Evolutionary conservation across 2,329 filamentous ascomycete genomes (phyloP), one percentile per base, ranked within the genome.

Genomic region (Cladophialophora immunda): DNA sequence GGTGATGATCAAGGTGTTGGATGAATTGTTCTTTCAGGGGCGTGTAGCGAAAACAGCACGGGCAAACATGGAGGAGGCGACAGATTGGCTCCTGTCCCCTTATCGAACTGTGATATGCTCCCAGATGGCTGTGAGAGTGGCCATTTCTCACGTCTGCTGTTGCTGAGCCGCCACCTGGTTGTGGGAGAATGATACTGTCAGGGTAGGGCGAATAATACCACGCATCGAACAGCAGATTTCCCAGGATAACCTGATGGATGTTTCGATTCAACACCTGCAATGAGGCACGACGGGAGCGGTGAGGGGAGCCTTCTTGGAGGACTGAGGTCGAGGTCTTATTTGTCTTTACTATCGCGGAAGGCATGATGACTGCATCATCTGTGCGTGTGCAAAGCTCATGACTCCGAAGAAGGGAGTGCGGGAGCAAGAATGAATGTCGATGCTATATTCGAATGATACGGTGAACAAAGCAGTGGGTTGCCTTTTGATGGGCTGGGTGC

Each of bases 131-230:
- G 52, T 62, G 60, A 32, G 45, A 56, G 41, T 47, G 56, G 29
- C 66, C 68, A 34, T 73, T 68, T 30, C 67, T 58, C 19, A 66
- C 78, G 73, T 62, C 76, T 76, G 58, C 78, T 9, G 58, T 78
- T 71, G 32, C 81, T 4, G 65, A 66, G 22, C 66, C 65, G 52
- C 60, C 55, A 74, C 68, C 47, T n/a, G 62, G 38, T n/a, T 66
- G 55, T 11, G 63, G 63, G 17, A 68, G 62, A 47, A 72, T 62
- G 47, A 74, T 70, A 38, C 93, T 82, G 87, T 97, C 83, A 4
- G 88, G 80, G 78, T 97, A 97, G 78, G 94, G 95, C 17, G 92
- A 96, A 7, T 93, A 92, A 78, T 95, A 97, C 93, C 94, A 97
- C 2, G 94, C 91, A 73, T 90, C 89, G 81, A 97, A 96, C 73